Percentiles rank a stretch among this genome's conserved stretches.
These are phyloP conservation scores for Malassezia vespertilionis DNA, from an alignment of 1,284 basidiomycete species.

Conservation along the genomic window DNA sequence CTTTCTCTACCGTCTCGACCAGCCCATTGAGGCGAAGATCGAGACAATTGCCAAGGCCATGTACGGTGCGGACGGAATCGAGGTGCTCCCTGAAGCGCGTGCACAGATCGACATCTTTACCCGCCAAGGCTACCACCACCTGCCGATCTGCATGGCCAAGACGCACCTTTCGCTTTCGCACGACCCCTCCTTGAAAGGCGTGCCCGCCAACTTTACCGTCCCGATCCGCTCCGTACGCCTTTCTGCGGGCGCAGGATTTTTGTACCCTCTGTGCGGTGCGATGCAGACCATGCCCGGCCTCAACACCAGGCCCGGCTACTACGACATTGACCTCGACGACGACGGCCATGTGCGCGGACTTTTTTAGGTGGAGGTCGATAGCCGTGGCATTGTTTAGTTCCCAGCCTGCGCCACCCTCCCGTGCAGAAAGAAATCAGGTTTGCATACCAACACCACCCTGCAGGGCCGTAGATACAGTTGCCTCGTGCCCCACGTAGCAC, in stretches of 20 bases:
- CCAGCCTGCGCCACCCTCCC: too few species aligned
- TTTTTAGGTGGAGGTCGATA: too few species aligned
- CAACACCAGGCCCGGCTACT: slow-evolving; percentile 70
- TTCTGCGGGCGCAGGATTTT: slow-evolving; percentile 85
- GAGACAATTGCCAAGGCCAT: slow-evolving; percentile 41
- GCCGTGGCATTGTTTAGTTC: too few species aligned
- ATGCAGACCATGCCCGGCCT: slow-evolving; percentile 93
- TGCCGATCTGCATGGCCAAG: slow-evolving; percentile 89
- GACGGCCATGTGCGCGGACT: slow-evolving; percentile 48
- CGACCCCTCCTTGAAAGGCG: slow-evolving; percentile 38
- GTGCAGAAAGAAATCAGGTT: too few species aligned
- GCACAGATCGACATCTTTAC: slow-evolving; percentile 85
- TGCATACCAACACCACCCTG: too few species aligned
- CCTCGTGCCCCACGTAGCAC: too few species aligned
- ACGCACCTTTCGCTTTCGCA: slow-evolving; percentile 54
- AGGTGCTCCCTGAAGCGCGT: slow-evolving; percentile 59
- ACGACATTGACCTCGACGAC: slow-evolving; percentile 43
- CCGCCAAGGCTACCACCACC: slow-evolving; percentile 66
- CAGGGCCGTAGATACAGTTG: too few species aligned
- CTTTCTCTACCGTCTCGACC: slow-evolving; percentile 41
- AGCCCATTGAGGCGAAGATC: slow-evolving; percentile 40
- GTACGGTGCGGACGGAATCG: slow-evolving; percentile 45
- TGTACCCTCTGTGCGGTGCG: slow-evolving; percentile 64
- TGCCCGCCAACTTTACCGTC: slow-evolving; percentile 59
- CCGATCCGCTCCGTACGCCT: slow-evolving; percentile 81